Base-by-base conservation (phyloP, 768 basidiomycete species). In the Fomitopsis serialis region DNA sequence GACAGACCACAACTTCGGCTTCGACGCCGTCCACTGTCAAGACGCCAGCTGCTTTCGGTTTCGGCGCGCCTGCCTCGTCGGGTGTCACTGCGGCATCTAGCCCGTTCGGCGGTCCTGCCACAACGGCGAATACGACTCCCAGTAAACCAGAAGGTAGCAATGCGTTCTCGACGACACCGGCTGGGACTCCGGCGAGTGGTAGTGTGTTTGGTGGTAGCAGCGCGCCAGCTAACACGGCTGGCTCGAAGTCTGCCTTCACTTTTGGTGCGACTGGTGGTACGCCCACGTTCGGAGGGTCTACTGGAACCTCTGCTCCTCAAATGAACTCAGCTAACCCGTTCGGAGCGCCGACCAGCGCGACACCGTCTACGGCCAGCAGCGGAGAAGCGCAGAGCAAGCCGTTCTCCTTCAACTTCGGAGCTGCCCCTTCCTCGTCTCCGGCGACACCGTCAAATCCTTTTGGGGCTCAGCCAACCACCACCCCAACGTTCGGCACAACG, bases 391-490 rank as follows among this genome's bases (percentile, higher is more conserved):
- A 50, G 22, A 50, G 17, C 44, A 53, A 57, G 36, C 52, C 52
- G 19, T 45, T 52, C 36, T 43, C 55, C 3, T 61, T 61, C 51
- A 54, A 42, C 43, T 58, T 58, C 34, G 59, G 57, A 2, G 52
- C 49, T 1, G 24, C 56, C 32, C 19, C 37, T 42, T 12, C 55
- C 21, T 21, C 53, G 8, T 32, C 45, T 22, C 19, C 40, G 24
- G 19, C 27, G 25, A 19, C 29, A 13, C 8, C 42, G 10, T 9
- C 45, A 48, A 44, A 27, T 29, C 49, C 44, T 17, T 56, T 57
- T 24, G 46, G 58, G 9, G 48, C 55, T 4, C 24, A 51, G 11
- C 43, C 57, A 2, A 34, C 52, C 17, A 24, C 42, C 5, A 21
- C 48, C 22, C 27, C 56, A 27, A 8, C 58, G 7, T 49, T 54